phyloP scores from a whole-genome alignment of 495 filamentous ascomycete species.

The Hypoxylon lienhwacheense region DNA sequence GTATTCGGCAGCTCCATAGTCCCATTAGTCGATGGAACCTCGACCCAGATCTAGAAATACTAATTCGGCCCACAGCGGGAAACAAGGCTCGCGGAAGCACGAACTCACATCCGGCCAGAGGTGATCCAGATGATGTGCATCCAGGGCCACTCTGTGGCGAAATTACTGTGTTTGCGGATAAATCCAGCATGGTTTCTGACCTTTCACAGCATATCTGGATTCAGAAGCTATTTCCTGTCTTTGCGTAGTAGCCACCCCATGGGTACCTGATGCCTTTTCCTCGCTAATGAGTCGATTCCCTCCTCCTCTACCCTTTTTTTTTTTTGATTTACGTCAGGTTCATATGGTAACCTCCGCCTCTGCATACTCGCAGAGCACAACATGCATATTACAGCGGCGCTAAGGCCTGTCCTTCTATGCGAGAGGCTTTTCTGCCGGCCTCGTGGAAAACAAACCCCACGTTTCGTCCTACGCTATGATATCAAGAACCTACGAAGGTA shows the following conservation, averaged over 20 bases:
- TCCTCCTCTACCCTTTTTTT: constrained; percentile 4
- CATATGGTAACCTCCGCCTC: constrained; percentile 21
- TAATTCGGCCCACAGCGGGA: constrained; percentile 37
- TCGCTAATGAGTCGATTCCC: constrained; percentile 23
- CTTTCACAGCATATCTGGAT: constrained; percentile 31
- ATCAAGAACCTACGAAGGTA: constrained; percentile 31
- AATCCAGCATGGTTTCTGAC: constrained; percentile 30
- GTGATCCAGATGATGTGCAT: constrained; percentile 39
- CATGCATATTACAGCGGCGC: constrained; percentile 32
- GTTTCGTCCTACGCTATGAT: constrained; percentile 37
- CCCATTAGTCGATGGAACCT: constrained; percentile 35
- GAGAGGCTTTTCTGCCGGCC: constrained; percentile 31
- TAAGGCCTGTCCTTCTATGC: constrained; percentile 36
- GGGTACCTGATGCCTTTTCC: constrained; percentile 15
- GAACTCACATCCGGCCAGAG: constrained; percentile 34
- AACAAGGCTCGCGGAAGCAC: constrained; percentile 39
- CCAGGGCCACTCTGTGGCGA: constrained; percentile 35
- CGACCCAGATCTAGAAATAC: constrained; percentile 39
- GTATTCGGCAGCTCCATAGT: constrained; percentile 38
- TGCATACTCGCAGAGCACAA: constrained; percentile 30
- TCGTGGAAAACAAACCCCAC: constrained; percentile 35
- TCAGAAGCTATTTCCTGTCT: constrained; percentile 27
- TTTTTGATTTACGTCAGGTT: constrained; percentile 29
- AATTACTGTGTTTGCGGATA: constrained; percentile 39
- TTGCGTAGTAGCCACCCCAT: constrained; percentile 14